These are phyloP conservation scores for Penicillium sclerotiorum DNA, from an alignment of 2,329 filamentous ascomycete species.

Conservation along the genomic window DNA sequence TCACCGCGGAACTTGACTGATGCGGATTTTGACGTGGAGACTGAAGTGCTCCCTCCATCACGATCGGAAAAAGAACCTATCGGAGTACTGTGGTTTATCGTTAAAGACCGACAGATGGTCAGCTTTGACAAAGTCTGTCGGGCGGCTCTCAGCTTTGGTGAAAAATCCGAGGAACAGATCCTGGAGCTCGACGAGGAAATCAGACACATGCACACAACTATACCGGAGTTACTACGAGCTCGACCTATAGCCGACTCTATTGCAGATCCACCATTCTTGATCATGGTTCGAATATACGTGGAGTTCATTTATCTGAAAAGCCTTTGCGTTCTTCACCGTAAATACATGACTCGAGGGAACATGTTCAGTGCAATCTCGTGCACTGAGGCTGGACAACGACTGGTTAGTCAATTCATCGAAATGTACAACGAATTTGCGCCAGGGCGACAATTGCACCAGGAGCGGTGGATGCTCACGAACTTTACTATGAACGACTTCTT, in stretches of 20 bases:
- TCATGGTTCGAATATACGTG: conserved; percentile 22
- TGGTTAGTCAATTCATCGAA: conserved; percentile 25
- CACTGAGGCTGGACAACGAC: conserved; percentile 19
- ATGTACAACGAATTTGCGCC: conserved; percentile 28
- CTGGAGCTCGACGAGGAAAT: conserved; percentile 24
- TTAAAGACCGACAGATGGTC: conserved; percentile 32
- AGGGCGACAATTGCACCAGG: conserved; percentile 24
- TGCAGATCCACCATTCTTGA: conserved; percentile 23
- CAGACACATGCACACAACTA: conserved; percentile 18
- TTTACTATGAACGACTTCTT: conserved; percentile 33
- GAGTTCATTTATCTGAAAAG: conserved; percentile 28
- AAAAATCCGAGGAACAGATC: conserved; percentile 22
- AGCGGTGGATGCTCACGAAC: conserved; percentile 29
- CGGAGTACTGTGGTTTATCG: conserved; percentile 32
- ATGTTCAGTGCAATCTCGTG: conserved; percentile 20
- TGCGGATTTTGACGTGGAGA: conserved; percentile 30
- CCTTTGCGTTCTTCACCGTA: conserved; percentile 32
- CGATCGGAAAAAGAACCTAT: conserved; percentile 26
- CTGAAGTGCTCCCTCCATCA: conserved; percentile 20
- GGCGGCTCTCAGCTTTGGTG: conserved; percentile 30
- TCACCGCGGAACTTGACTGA: conserved; percentile 31
- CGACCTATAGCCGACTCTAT: conserved; percentile 24
- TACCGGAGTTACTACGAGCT: conserved; percentile 19
- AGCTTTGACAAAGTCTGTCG: conserved; percentile 31
- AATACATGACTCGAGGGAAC: conserved; percentile 24